Conservation (phyloP, 371 early-diverging fungal species). For the Polyrhizophydium stewartii region DNA sequence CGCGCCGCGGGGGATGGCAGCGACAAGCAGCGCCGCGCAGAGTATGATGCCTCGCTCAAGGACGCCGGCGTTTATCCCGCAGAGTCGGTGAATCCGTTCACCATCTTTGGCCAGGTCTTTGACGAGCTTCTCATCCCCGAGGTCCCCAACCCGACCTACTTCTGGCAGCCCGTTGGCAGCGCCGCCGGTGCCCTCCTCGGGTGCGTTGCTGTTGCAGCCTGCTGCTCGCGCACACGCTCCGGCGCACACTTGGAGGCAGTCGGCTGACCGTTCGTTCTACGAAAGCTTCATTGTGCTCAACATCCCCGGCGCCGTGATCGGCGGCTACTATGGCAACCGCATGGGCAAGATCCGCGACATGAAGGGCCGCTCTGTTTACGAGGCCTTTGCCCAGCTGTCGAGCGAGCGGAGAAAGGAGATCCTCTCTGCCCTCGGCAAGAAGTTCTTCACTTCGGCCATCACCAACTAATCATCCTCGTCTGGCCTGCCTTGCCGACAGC, state of each 20-base stretch:
- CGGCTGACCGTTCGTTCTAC: neutral
- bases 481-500: too few relatives aligned
- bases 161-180: conserved; percentile 41
- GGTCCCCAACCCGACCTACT: conserved; percentile 29
- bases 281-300: conserved; percentile 39
- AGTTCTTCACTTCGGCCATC: conserved; percentile 25
- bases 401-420: conserved; percentile 30
- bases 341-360: conserved; percentile 41
- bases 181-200: conserved; percentile 34
- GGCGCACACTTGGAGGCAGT: too few relatives aligned
- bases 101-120: conserved; percentile 30
- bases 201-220: neutral
- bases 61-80: conserved; percentile 13
- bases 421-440: conserved; percentile 26
- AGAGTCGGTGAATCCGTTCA: conserved; percentile 22
- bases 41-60: conserved; percentile 26
- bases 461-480: too few relatives aligned
- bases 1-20: neutral
- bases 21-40: conserved; percentile 26
- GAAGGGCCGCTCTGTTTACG: conserved; percentile 39
- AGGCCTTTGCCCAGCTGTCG: conserved; percentile 36
- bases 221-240: neutral
- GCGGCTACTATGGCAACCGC: conserved; percentile 31
- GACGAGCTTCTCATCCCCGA: conserved; percentile 35
- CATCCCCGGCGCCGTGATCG: conserved; percentile 40